Percentiles rank a stretch among this genome's conserved stretches.
Evolutionary conservation across 345 rosid species (phyloP).

Genomic region (Citrus cavaleriei): DNA sequence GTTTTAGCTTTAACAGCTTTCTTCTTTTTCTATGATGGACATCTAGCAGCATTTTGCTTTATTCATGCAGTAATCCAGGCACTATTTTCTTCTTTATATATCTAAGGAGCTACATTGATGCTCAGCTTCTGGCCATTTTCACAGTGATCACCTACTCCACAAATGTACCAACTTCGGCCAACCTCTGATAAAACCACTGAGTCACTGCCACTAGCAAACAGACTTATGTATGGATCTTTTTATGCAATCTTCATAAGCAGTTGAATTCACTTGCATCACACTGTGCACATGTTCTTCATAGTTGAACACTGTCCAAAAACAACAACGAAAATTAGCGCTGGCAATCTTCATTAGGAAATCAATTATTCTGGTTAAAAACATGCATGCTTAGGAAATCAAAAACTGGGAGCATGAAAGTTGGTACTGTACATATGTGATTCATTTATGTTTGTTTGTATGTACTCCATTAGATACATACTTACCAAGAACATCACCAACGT

Average conservation of each 20-base stretch:
- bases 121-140: constrained; percentile 13
- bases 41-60: background rate
- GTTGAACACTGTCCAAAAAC: constrained; percentile 33
- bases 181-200: constrained; percentile 13
- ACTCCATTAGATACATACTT: background rate
- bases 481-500: constrained; percentile 35
- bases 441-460: background rate
- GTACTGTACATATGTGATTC: background rate
- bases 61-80: background rate
- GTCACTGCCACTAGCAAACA: constrained; percentile 31
- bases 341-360: background rate
- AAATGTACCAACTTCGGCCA: constrained; percentile 5
- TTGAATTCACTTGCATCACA: constrained; percentile 41
- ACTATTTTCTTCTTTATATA: background rate
- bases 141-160: constrained; percentile 14
- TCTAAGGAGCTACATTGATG: constrained; percentile 13
- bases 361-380: background rate
- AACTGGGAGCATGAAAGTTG: background rate
- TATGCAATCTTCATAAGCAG: constrained; percentile 33
- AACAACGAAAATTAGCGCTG: background rate
- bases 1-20: background rate
- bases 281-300: constrained; percentile 25
- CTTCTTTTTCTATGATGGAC: background rate
- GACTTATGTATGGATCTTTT: constrained; percentile 22
- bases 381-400: background rate